phyloP scores from a whole-genome alignment of 2,329 filamentous ascomycete species.

The Neurospora sp. region DNA sequence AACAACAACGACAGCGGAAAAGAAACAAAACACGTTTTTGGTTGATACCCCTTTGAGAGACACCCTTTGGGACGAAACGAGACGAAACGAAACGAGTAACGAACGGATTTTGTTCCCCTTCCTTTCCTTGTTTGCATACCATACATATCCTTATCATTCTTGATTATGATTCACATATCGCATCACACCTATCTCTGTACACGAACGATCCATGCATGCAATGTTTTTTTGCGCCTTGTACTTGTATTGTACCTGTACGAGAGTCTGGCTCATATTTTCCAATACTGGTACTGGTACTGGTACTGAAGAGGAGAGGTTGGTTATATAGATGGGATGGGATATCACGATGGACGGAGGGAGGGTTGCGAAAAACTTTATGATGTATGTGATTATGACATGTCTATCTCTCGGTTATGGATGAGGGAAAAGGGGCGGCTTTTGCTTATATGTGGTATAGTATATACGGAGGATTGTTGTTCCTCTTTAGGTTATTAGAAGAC shows the following conservation, averaged over 20 bases:
- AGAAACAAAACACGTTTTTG: background rate
- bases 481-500: background rate
- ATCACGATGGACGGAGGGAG: background rate
- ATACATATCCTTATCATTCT: background rate
- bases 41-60: background rate
- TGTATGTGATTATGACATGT: background rate
- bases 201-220: background rate
- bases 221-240: background rate
- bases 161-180: background rate
- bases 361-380: background rate
- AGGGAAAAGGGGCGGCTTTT: background rate
- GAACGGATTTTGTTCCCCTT: background rate
- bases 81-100: background rate
- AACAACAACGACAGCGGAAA: background rate
- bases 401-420: background rate
- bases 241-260: background rate
- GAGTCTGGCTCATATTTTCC: background rate
- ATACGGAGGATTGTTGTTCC: background rate
- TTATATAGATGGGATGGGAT: background rate
- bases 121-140: background rate
- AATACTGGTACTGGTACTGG: too few species aligned
- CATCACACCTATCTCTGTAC: background rate
- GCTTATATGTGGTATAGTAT: background rate
- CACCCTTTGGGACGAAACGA: background rate
- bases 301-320: background rate